Evolutionary conservation across 306 rosid genomes (phyloP).

Genomic region (Fagus crenata): DNA sequence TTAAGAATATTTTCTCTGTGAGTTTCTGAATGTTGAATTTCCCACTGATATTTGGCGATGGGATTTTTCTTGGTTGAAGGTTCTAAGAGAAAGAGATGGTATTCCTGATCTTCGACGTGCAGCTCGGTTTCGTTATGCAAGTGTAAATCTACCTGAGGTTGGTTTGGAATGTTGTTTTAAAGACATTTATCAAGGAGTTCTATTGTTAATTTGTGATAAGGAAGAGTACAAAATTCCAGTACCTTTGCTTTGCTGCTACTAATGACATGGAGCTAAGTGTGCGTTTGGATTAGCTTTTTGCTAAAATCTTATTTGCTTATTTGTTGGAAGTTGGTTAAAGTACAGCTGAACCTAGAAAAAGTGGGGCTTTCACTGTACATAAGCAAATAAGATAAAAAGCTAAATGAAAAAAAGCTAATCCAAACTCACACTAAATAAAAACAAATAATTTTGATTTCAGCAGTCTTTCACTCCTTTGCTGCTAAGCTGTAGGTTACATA

Average conservation of each 20-base stretch:
- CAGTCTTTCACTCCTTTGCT: not conserved
- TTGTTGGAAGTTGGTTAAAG: too few species aligned
- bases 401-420: too few species aligned
- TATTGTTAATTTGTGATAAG: constrained; percentile 8
- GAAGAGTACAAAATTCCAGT: constrained; percentile 11
- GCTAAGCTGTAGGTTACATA: not conserved
- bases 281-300: too few species aligned
- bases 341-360: too few species aligned
- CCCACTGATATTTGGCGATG: constrained; percentile 19
- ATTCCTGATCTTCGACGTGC: constrained; percentile 80
- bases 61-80: constrained; percentile 45
- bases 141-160: constrained; percentile 78
- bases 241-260: constrained; percentile 9
- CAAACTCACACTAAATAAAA: not conserved
- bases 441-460: not conserved
- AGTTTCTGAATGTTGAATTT: constrained; percentile 25
- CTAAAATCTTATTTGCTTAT: too few species aligned
- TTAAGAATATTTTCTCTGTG: not conserved
- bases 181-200: constrained; percentile 6
- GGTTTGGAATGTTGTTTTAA: constrained; percentile 30
- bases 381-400: too few species aligned
- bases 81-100: constrained; percentile 73
- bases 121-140: constrained; percentile 86
- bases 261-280: not conserved
- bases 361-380: too few species aligned